Conservation (phyloP, 164 flowering plant genomes). For the Cinnamomum chago region DNA sequence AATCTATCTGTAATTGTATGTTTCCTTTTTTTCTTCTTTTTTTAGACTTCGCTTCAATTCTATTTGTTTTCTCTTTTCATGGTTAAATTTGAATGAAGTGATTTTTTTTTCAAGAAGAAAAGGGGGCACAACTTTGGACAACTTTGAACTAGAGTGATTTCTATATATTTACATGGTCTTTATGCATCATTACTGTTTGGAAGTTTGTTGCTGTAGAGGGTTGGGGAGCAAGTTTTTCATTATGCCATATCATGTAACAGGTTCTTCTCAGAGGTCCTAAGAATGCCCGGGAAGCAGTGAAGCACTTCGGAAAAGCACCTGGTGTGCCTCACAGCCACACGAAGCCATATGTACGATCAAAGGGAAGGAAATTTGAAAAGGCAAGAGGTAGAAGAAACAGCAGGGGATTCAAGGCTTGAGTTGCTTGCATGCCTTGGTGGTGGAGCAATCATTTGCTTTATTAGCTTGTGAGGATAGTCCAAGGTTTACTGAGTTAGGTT, state of each 20-base stretch:
- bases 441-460: neutral
- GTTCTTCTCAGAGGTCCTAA: conserved; percentile 17
- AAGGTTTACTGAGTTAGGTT: neutral
- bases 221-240: neutral
- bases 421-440: neutral
- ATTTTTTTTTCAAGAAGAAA: no score
- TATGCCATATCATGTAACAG: neutral
- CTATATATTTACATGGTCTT: no score
- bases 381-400: conserved; percentile 22
- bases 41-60: no score
- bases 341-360: conserved; percentile 19
- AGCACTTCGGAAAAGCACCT: conserved; percentile 21
- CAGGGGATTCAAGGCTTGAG: conserved; percentile 16
- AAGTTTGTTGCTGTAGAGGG: no score
- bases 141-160: no score
- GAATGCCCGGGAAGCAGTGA: conserved; percentile 18
- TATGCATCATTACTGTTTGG: no score
- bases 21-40: no score
- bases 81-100: no score
- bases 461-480: neutral
- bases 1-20: no score
- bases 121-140: no score
- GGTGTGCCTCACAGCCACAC: conserved; percentile 26
- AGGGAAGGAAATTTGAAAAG: conserved; percentile 21
- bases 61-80: no score